A percentile compares a stretch with the other conserved stretches of the same genome.
These are phyloP conservation scores for Backusella psychrophila DNA, from an alignment of 192 early-diverging fungal species.

Conservation along the genomic window DNA sequence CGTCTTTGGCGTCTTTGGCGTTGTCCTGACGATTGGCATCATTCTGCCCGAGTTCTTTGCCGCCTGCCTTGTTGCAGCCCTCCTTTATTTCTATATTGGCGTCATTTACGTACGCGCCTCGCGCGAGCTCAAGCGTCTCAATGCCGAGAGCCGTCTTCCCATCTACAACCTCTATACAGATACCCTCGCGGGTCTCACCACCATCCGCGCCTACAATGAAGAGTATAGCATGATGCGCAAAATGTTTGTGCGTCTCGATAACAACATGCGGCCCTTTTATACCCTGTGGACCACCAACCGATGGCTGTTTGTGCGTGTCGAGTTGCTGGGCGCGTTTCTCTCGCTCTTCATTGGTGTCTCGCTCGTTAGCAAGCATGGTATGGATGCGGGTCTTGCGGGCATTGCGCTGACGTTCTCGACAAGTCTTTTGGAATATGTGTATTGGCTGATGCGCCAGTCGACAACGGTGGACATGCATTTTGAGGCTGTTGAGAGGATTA, in stretches of 20 bases:
- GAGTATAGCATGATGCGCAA: conserved; percentile 62
- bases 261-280: conserved; percentile 80
- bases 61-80: conserved; percentile 13
- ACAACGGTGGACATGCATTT: conserved; percentile 82
- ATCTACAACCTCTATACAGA: conserved; percentile 67
- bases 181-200: conserved; percentile 58
- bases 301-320: conserved; percentile 31
- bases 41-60: conserved; percentile 48
- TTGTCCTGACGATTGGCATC: conserved; percentile 45
- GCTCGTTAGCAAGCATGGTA: conserved; percentile 49
- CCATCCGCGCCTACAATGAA: conserved; percentile 78
- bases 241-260: conserved; percentile 56
- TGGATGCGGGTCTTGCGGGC: conserved; percentile 83
- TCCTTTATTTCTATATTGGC: conserved; percentile 26
- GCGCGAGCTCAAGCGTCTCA: conserved; percentile 77
- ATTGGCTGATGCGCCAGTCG: conserved; percentile 77
- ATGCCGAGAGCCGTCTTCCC: conserved; percentile 68
- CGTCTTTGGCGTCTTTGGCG: conserved; percentile 36
- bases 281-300: conserved; percentile 74
- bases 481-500: conserved; percentile 80
- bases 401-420: conserved; percentile 79
- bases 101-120: conserved; percentile 35
- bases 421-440: conserved; percentile 68
- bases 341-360: conserved; percentile 50
- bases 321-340: conserved; percentile 20